Base-by-base conservation (phyloP, 2,329 filamentous ascomycete genomes). In the Trichoderma sp. region DNA sequence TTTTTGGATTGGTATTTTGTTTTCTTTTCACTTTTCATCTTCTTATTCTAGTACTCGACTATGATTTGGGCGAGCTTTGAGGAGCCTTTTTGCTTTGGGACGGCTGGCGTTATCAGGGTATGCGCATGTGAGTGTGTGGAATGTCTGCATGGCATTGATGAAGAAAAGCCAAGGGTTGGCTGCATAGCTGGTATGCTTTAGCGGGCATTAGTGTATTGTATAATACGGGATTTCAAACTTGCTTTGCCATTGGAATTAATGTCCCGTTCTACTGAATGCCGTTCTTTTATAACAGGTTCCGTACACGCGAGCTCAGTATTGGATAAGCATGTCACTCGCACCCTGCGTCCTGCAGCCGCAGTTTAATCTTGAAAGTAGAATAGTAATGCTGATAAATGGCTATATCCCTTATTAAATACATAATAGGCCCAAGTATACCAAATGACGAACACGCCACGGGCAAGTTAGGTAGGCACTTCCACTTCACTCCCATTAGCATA, bases 351-450 rank as follows among this genome's bases (percentile, higher is more conserved):
- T 36, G 28, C 15, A 36, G 6, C 7, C 26, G n/a, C 8, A n/a
- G 5, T 55, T n/a, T 17, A 13, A 7, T 8, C 13, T 53, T 12
- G 28, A 67, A 26, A 59, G 11, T 20, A 17, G 28, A 63, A 36
- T 32, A 63, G n/a, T 39, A 30, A 34, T 20, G 57, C 30, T 50
- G 17, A 61, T 50, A 69, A 36, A n/a, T 53, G 59, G 57, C 65
- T 61, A 32, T 50, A 32, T 26, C 55, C 43, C 34, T 36, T 36
- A 69, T 69, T 26, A 69, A 50, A 58, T 69, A 62, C 28, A 68
- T 50, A n/a, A 30, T 53, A 69, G 28, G 39, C 43, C 20, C 66
- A 69, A 69, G 36, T n/a, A 69, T 62, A 28, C 20, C 36, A 53
- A 43, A 28, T 53, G 39, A 32, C 50, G 50, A 67, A 34, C 64